Evolutionary conservation across 2,329 filamentous ascomycete species (phyloP), one percentile per base, ranked within the genome.

Genomic region (Neonectria sp.): DNA sequence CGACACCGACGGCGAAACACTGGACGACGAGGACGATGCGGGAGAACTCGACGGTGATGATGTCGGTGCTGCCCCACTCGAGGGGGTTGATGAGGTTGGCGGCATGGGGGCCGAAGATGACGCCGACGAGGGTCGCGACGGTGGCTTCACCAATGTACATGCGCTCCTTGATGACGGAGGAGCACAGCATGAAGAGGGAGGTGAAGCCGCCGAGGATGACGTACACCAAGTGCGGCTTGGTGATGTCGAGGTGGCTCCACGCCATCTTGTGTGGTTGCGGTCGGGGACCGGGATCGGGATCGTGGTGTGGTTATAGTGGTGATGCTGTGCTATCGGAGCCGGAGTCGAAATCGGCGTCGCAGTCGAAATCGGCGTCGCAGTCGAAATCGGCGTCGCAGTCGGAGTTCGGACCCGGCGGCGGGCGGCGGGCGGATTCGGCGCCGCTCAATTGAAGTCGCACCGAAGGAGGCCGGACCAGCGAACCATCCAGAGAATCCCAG

Each of bases 111-210:
- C 95, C 94, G 76, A 97, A 97, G 75, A 96, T 95, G 80, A 97
- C 91, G 71, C 94, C 94, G 78, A 93, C 94, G 55, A 97, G 82
- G 3, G 94, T 97, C 57, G 95, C 94, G 51, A 99, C 94, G 2
- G 96, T 98, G 57, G 96, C 96, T 87, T 99, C 96, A 79, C 96
- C 96, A 80, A 99, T 99, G 85, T 99, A 99, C 78, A 98, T 89
- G 80, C 93, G 93, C 86, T 99, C 96, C 86, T 99, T 99, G 84
- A 99, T 97, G 78, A 98, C 91, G 62, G 97, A 94, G 67, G 96
- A 99, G 82, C 95, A 97, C 67, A 99, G 87, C 96, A 99, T 99
- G 85, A 99, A 99, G 76, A 99, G 86, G 68, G 93, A 95, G 74
- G 96, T 99, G 85, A 99, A 99, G 80, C 95, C 96, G 77, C 96